Base-by-base conservation (phyloP, 441 rosid species). In the Erodium trifolium region DNA sequence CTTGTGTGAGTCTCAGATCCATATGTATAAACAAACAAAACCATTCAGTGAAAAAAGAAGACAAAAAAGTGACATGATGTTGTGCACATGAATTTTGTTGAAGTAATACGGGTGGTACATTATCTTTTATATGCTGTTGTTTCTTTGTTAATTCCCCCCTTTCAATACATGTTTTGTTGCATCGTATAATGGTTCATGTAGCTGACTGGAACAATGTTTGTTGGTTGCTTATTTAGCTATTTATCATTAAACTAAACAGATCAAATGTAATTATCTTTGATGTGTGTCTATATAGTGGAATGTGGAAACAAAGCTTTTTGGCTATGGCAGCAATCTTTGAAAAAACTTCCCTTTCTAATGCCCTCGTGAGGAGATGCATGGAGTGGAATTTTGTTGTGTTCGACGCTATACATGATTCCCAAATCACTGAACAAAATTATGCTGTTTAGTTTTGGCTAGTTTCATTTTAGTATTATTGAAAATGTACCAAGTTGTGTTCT, bases 21-120 rank as follows among this genome's bases (percentile, higher is more conserved):
- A 59, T 59, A 23, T 59, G 19, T 19, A 11, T 59, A 59, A 59
- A 60, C 23, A 29, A 60, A 60, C 65, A 27, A 62, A 62, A 62
- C 65, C 34, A 11, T 12, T 23, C 37, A 62, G 35, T 62, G 35
- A 62, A 27, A 31, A 62, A 62, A 27, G 31, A 10, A 49, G 57
- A 8, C 45, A 8, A 12, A 47, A 49, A 62, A 23, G 37, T 23
- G 65, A 62, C 37, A 29, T 27, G 65, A 29, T 62, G 39, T 19
- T 62, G 39, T 27, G 65, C 16, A 4, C 16, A 62, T 62, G 65
- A 62, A 11, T 62, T 57, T 60, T 62, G 13, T 41, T 41, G 45
- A 41, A 62, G 65, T 27, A 4, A 39, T 12, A 29, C 6, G 1
- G 2, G n/a, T 11, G 11, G 65, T 27, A 1, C 65, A 27, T 62